Evolutionary conservation across 75 land plant genomes (phyloP), one percentile per base, ranked within the genome.

Genomic region (Isoetes taiwanensis): DNA sequence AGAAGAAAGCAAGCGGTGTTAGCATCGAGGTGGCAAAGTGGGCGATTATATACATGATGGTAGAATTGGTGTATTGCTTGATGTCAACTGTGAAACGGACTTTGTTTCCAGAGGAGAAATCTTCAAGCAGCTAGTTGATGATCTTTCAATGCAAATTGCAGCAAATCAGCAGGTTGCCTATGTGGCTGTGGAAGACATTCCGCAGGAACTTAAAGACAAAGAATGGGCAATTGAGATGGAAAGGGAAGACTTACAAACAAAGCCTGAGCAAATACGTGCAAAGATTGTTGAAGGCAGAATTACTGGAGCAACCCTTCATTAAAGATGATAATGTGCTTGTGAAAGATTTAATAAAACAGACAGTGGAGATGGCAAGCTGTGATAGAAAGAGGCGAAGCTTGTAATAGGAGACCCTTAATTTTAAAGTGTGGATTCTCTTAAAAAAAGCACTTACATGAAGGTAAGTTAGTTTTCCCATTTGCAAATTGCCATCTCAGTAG

Each of bases 231-330:
- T 88, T 56, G 98, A 93, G 53, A 64, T 75, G 79, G 90, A 90
- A 62, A 87, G 80, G 77, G 98, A 93, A 61, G 98, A 93, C 56
- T 75, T 93, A 29, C 64, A 74, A 43, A 79, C 64, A 4, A 84
- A 82, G 54, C 98, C 98, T n/a, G 96, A 84, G 63, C 73, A 82
- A 20, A 74, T 93, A 19, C 72, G 96, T 25, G 63, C 72, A 30
- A 87, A 78, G 64, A 93, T 93, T 62, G 90, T 93, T 12, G 98
- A 93, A 25, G 98, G 98, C 8, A 71, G 98, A 21, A 74, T 93
- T 93, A 48, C 72, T 93, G 32, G 98, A 93, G 64, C 98, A 93
- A 41, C 84, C 98, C 0, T 93, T 56, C 54, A 88, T 93, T 19
- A 79, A 90, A 67, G 82, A 82, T 61, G 98, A 93, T 64, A 84